Evolutionary conservation across 345 rosid genomes (phyloP).

Genomic region (Boechera retrofracta): DNA sequence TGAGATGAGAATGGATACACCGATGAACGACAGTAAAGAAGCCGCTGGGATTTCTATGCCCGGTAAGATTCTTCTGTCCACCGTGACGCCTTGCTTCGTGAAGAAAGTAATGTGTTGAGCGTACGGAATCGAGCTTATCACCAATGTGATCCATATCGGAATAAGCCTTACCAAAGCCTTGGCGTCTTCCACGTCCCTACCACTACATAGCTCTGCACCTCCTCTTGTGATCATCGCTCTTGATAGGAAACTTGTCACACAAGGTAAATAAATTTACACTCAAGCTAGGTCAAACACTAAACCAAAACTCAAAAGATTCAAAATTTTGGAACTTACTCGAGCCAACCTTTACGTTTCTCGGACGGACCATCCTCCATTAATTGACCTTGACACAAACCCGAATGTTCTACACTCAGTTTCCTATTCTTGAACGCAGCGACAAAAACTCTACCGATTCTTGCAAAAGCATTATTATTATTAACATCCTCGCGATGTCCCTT

Average conservation of each 20-base stretch:
- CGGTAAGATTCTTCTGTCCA: conserved; percentile 57
- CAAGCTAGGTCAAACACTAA: neutral
- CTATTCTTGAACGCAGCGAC: conserved; percentile 32
- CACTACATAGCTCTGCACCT: conserved; percentile 54
- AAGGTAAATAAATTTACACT: conserved; percentile 1
- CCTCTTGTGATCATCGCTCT: conserved; percentile 53
- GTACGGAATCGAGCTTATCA: conserved; percentile 60
- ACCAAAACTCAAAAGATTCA: neutral
- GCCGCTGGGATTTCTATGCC: conserved; percentile 66
- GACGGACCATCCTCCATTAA: conserved; percentile 20
- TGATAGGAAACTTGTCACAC: conserved; percentile 49
- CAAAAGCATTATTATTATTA: conserved; percentile 29
- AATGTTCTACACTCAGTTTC: conserved; percentile 6
- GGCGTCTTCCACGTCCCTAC: conserved; percentile 83
- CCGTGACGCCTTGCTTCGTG: conserved; percentile 78
- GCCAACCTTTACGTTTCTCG: conserved; percentile 1
- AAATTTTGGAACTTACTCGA: conserved; percentile 26
- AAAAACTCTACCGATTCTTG: conserved; percentile 40
- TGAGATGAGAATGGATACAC: conserved; percentile 61
- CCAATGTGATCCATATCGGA: conserved; percentile 73
- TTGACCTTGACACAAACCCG: conserved; percentile 30
- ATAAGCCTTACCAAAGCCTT: conserved; percentile 68
- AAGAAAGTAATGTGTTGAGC: conserved; percentile 72
- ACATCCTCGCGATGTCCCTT: neutral
- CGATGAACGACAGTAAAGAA: conserved; percentile 61